Conservation (phyloP, 371 early-diverging fungal genomes). For the Batkoa obscura region DNA sequence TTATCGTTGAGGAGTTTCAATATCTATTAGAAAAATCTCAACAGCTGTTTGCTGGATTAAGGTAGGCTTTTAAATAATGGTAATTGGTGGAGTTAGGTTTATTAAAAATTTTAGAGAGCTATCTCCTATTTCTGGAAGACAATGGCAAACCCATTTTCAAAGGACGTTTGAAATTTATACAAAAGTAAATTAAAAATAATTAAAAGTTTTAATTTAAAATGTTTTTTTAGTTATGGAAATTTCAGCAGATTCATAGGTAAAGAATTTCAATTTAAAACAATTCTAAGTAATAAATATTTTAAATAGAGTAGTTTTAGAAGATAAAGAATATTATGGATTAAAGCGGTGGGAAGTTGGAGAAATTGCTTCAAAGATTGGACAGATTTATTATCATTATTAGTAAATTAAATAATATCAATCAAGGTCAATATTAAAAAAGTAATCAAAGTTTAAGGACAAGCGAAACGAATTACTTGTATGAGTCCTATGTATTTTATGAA, state of each 20-base stretch:
- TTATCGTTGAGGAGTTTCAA: conserved; percentile 64
- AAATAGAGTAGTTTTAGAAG: conserved; percentile 56
- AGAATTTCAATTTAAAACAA: not conserved
- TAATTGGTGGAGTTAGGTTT: not conserved
- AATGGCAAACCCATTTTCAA: conserved; percentile 82
- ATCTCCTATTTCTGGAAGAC: conserved; percentile 54
- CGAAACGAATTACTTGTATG: conserved; percentile 85
- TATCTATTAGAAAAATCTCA: conserved; percentile 92
- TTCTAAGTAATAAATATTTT: not conserved
- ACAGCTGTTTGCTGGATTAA: conserved; percentile 82
- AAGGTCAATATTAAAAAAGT: no score
- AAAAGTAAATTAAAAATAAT: conserved; percentile 27
- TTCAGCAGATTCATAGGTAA: conserved; percentile 76
- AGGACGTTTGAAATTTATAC: conserved; percentile 92
- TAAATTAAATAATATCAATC: no score
- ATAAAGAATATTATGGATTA: conserved; percentile 70
- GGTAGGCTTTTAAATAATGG: conserved; percentile 22
- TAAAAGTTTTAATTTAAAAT: no score
- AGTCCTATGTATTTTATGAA: conserved; percentile 86
- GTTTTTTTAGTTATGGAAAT: conserved; percentile 67
- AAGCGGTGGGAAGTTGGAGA: conserved; percentile 97
- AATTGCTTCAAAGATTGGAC: conserved; percentile 94
- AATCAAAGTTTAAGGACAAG: conserved; percentile 58
- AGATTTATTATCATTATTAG: conserved; percentile 76
- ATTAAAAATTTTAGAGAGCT: conserved; percentile 26